Evolutionary conservation across 345 rosid genomes (phyloP), one percentile per base, ranked within the genome.

Genomic region (Eutrema heterophyllum): DNA sequence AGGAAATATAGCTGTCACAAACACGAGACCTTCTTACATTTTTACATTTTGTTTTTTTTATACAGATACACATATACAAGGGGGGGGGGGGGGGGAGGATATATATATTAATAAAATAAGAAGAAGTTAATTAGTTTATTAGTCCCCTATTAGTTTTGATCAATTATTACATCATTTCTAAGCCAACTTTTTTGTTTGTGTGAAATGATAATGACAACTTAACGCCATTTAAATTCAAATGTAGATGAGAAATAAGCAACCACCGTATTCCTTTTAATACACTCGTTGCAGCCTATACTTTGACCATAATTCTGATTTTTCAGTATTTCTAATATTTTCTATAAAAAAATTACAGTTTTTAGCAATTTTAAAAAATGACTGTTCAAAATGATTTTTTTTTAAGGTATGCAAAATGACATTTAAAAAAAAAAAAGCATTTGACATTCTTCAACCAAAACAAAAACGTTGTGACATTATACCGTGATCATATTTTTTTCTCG

Each of bases 11-110:
- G 80, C 80, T 77, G 80, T 77, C 80, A 57, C 16, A 44, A 64
- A 77, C 80, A 77, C 80, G 76, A 77, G 76, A 70, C 80, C 55
- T 64, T 70, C 58, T 75, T 56, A 64, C 71, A 57, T 46, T 63
- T 45, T 9, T 45, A 2, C 18, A 29, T 58, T 40, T 49, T 14
- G 7, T 41, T 51, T 62, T 51, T 54, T 11, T 63, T 24, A 38
- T 33, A 32, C 11, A 44, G 7, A 39, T 66, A 57, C 44, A 35
- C 24, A 60, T 27, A 27, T 40, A 38, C 27, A 44, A 41, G 57
- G 21, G 30, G 43, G 6, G 6, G 52, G 18, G 69, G 63, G 51
- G 58, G 41, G 33, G 40, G 9, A 29, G 21, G 41, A 33, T 33
- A 69, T 32, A 9, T 36, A 45, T 50, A n/a, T 32, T 30, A 12